Conservation (phyloP, 306 rosid species). For the Cicer judaicum region DNA sequence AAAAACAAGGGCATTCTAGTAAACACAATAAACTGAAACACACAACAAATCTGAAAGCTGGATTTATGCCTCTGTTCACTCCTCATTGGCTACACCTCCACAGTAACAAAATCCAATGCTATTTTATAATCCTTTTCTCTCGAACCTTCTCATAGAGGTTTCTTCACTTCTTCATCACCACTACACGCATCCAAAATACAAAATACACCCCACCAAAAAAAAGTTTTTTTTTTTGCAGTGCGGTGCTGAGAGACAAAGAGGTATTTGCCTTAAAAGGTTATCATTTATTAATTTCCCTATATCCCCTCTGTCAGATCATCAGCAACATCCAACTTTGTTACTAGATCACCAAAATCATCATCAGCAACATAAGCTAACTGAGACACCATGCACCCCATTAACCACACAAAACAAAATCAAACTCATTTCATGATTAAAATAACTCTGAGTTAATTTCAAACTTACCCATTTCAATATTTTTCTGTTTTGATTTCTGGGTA, state of each 20-base stretch:
- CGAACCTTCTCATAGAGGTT: slow-evolving; percentile 40
- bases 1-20: slow-evolving; percentile 51
- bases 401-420: slow-evolving; percentile 45
- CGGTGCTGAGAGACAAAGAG: slow-evolving; percentile 17
- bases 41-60: slow-evolving; percentile 56
- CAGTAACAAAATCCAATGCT: slow-evolving; percentile 25
- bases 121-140: slow-evolving; percentile 49
- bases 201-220: slow-evolving; percentile 25
- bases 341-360: slow-evolving; percentile 57
- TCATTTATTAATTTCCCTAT: background rate
- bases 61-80: slow-evolving; percentile 58
- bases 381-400: slow-evolving; percentile 96
- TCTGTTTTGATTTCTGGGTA: background rate
- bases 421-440: slow-evolving; percentile 57
- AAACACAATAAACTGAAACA: slow-evolving; percentile 36
- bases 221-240: background rate
- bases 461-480: background rate
- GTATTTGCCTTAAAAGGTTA: slow-evolving; percentile 43
- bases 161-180: slow-evolving; percentile 12
- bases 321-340: slow-evolving; percentile 53
- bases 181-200: slow-evolving; percentile 12
- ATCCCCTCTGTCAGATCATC: slow-evolving; percentile 82
- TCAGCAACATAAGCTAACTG: slow-evolving; percentile 74
- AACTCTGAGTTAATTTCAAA: slow-evolving; percentile 46
- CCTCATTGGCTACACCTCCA: slow-evolving; percentile 57